A percentile compares a stretch with the other conserved stretches of the same genome.
phyloP scores from a whole-genome alignment of 2,329 filamentous ascomycete species.

The Lasiodiplodia sp. region DNA sequence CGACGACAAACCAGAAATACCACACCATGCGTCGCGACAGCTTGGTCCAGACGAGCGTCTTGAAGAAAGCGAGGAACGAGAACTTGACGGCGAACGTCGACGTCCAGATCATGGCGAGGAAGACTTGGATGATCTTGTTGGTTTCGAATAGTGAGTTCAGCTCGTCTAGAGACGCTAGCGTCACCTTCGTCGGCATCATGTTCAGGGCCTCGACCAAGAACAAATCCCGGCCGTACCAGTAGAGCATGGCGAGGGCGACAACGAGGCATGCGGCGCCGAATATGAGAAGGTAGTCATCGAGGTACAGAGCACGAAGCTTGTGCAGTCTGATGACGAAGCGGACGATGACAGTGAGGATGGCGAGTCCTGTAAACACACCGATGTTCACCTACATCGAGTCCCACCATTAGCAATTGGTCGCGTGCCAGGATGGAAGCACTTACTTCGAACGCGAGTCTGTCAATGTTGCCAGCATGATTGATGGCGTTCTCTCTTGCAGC shows the following conservation, averaged over 20 bases:
- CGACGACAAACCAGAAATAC: constrained; percentile 27
- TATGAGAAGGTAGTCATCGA: constrained; percentile 17
- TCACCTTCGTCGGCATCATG: not conserved
- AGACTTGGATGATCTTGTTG: not conserved
- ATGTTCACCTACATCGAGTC: not conserved
- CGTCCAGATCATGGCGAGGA: constrained; percentile 19
- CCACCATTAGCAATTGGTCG: too few species aligned
- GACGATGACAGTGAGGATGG: not conserved
- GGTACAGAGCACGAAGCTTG: not conserved
- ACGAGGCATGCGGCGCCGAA: not conserved
- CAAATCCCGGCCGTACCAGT: not conserved
- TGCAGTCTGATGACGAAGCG: not conserved
- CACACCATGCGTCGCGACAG: not conserved
- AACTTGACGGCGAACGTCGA: constrained; percentile 25
- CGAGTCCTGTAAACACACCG: not conserved
- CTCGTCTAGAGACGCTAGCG: not conserved
- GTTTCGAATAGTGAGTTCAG: not conserved
- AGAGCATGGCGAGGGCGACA: not conserved
- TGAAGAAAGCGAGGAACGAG: constrained; percentile 27
- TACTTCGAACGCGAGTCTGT: too few species aligned
- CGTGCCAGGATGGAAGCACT: too few species aligned
- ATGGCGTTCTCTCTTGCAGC: too few species aligned
- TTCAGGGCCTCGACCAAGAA: not conserved
- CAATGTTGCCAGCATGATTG: too few species aligned
- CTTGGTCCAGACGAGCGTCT: not conserved